phyloP scores from a whole-genome alignment of 371 early-diverging fungal genomes.

The Apophysomyces elegans region DNA sequence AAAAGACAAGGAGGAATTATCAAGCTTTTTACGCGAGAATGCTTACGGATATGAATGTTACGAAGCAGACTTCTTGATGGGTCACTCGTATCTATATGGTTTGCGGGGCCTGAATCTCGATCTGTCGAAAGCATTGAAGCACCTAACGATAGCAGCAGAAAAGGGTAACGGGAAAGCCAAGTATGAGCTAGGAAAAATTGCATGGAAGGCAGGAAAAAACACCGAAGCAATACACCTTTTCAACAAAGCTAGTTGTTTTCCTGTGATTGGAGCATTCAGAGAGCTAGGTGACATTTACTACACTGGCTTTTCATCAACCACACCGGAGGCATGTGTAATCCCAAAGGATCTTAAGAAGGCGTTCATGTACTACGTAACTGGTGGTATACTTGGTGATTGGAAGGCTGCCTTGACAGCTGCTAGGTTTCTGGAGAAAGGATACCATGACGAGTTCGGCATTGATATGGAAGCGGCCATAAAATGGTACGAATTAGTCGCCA shows the following conservation, averaged over 20 bases:
- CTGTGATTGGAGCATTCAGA: not conserved
- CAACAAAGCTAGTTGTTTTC: not conserved
- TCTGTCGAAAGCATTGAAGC: not conserved
- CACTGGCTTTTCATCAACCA: not conserved
- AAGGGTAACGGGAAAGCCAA: not conserved
- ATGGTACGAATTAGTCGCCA: slow-evolving; percentile 22
- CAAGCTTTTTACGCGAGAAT: no score
- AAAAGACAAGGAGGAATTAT: no score
- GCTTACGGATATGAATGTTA: no score
- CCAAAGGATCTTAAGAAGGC: slow-evolving; percentile 22
- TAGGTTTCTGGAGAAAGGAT: slow-evolving; percentile 23
- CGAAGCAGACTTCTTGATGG: not conserved
- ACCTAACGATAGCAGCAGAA: not conserved
- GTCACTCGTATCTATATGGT: not conserved
- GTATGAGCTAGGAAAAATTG: not conserved
- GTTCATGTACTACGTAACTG: slow-evolving; percentile 22
- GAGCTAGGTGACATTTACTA: not conserved
- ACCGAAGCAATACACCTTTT: not conserved
- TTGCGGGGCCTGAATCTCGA: not conserved
- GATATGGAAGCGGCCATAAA: slow-evolving; percentile 17
- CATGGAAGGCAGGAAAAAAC: not conserved
- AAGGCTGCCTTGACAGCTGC: slow-evolving; percentile 21
- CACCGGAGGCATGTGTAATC: not conserved
- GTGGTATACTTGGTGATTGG: slow-evolving; percentile 17
- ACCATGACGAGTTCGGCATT: slow-evolving; percentile 8